Percentiles rank a stretch among this genome's conserved stretches.
phyloP scores from a whole-genome alignment of 2,329 filamentous ascomycete species.

The Graphilbum sp. region DNA sequence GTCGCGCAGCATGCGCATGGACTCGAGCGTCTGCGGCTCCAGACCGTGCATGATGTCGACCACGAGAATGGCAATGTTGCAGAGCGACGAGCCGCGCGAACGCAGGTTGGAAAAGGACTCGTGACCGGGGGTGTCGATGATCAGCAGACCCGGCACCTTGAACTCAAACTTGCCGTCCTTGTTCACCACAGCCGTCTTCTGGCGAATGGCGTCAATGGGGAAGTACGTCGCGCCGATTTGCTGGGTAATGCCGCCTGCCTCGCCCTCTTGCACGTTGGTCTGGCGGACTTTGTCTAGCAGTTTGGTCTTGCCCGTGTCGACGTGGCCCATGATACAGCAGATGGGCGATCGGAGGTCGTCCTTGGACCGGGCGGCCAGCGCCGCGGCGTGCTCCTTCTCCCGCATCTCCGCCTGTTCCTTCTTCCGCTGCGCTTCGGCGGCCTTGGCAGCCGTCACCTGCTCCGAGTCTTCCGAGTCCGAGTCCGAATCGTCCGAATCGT shows the following conservation, averaged over 20 bases:
- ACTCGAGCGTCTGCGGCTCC: constrained; percentile 92
- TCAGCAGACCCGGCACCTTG: constrained; percentile 89
- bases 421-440: constrained; percentile 62
- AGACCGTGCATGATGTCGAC: constrained; percentile 99
- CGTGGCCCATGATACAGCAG: constrained; percentile 98
- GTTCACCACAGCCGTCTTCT: constrained; percentile 92
- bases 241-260: constrained; percentile 98
- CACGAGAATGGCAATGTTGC: constrained; percentile 97
- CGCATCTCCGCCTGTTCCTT: constrained; percentile 77
- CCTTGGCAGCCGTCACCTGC: constrained; percentile 53
- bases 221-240: constrained; percentile 99
- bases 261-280: constrained; percentile 96
- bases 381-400: constrained; percentile 81
- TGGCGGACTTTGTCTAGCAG: constrained; percentile 95
- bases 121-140: constrained; percentile 98
- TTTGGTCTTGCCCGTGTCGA: constrained; percentile 99
- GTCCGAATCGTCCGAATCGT: constrained; percentile 11
- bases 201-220: constrained; percentile 78
- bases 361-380: constrained; percentile 76
- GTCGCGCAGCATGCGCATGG: constrained; percentile 84
- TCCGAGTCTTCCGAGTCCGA: constrained; percentile 51
- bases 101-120: constrained; percentile 98
- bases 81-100: constrained; percentile 91
- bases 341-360: constrained; percentile 95
- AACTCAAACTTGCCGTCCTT: constrained; percentile 79